A percentile compares a stretch with the other conserved stretches of the same genome.
Conservation (phyloP, 192 early-diverging fungal species). For the Lobosporangium transversale region DNA sequence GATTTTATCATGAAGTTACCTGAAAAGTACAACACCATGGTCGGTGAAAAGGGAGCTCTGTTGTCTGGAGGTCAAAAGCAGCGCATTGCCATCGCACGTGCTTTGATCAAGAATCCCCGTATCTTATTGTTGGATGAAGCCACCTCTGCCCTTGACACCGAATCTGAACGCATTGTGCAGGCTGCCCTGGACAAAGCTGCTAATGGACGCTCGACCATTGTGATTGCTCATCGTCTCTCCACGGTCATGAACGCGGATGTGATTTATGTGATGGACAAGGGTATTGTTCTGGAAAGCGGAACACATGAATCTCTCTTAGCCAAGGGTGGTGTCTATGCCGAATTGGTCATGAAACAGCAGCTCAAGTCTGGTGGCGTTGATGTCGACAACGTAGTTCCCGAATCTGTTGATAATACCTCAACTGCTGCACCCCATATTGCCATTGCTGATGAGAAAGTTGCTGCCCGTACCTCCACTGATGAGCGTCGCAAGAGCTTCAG, state of each 20-base stretch:
- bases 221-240: slow-evolving; percentile 86
- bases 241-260: slow-evolving; percentile 83
- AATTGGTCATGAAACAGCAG: slow-evolving; percentile 69
- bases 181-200: slow-evolving; percentile 79
- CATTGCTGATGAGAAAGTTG: slow-evolving; percentile 28
- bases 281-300: slow-evolving; percentile 72
- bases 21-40: slow-evolving; percentile 85
- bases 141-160: slow-evolving; percentile 88
- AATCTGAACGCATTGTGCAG: slow-evolving; percentile 78
- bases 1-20: slow-evolving; percentile 79
- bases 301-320: slow-evolving; percentile 75
- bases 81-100: slow-evolving; percentile 95
- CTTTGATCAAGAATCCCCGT: slow-evolving; percentile 87
- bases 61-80: slow-evolving; percentile 97
- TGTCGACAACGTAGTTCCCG: slow-evolving; percentile 1
- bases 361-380: slow-evolving; percentile 54
- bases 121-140: slow-evolving; percentile 93
- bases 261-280: slow-evolving; percentile 82
- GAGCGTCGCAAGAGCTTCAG: slow-evolving; percentile 70
- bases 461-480: slow-evolving; percentile 44
- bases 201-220: slow-evolving; percentile 82
- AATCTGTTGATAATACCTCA: background rate
- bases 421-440: slow-evolving; percentile 20
- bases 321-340: slow-evolving; percentile 59
- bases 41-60: slow-evolving; percentile 85